Evolutionary conservation across 2,329 filamentous ascomycete species (phyloP).

Genomic region (Endocalyx cinctus): DNA sequence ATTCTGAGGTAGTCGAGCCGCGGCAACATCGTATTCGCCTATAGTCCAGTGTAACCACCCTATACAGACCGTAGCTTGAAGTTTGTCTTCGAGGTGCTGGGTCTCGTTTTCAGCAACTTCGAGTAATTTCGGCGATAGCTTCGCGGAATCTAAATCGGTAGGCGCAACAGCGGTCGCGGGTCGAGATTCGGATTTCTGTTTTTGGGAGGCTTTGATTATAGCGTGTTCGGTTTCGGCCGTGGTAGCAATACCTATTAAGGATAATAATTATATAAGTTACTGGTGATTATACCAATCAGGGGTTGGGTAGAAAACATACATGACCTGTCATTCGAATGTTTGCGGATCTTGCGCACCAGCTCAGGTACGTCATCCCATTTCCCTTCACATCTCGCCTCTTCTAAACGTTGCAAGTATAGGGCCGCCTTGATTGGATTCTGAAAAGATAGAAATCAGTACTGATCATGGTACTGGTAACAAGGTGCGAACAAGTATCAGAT

Average conservation of each 20-base stretch:
- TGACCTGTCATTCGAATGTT: constrained; percentile 80
- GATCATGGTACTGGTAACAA: constrained; percentile 12
- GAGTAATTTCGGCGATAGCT: constrained; percentile 46
- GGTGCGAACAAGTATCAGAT: constrained; percentile 6
- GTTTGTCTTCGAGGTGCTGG: constrained; percentile 50
- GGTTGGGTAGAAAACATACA: constrained; percentile 54
- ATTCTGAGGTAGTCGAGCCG: constrained; percentile 58
- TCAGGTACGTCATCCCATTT: constrained; percentile 85
- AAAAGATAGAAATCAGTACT: constrained; percentile 11
- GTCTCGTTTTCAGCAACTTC: constrained; percentile 56
- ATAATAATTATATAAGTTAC: constrained; percentile 12
- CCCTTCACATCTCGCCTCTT: constrained; percentile 81
- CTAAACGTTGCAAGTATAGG: constrained; percentile 76
- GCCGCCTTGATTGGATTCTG: constrained; percentile 68
- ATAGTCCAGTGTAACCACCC: constrained; percentile 81
- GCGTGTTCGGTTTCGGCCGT: constrained; percentile 66
- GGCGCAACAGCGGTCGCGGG: constrained; percentile 38
- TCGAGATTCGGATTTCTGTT: constrained; percentile 30
- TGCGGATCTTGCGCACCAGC: constrained; percentile 85
- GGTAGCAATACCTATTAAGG: constrained; percentile 58
- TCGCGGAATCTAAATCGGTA: constrained; percentile 41
- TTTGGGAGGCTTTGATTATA: constrained; percentile 53
- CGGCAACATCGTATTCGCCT: constrained; percentile 61
- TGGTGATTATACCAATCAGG: constrained; percentile 10
- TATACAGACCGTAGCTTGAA: constrained; percentile 78